These are phyloP conservation scores for Phytophthora cactorum DNA, from an alignment of 352 stramenopile genomes.

Conservation along the genomic window DNA sequence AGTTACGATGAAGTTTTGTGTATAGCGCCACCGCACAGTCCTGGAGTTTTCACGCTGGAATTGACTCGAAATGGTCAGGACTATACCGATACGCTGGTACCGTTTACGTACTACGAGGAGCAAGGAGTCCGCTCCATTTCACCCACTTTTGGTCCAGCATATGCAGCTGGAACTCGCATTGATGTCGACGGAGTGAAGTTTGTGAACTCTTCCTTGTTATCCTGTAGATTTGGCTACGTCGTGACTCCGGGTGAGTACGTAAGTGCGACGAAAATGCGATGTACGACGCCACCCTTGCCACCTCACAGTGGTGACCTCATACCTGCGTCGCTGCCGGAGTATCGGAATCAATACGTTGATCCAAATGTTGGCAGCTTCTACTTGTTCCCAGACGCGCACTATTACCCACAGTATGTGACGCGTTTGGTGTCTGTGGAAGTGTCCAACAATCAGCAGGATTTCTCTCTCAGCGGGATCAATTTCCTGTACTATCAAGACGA, in stretches of 20 bases:
- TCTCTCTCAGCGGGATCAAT: slow-evolving; percentile 88
- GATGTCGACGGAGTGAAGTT: slow-evolving; percentile 88
- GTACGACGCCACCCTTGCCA: slow-evolving; percentile 78
- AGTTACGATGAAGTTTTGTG: slow-evolving; percentile 78
- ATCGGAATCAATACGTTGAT: slow-evolving; percentile 65
- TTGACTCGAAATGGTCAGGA: slow-evolving; percentile 94
- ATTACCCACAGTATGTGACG: slow-evolving; percentile 89
- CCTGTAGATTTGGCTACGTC: slow-evolving; percentile 89
- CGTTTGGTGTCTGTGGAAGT: slow-evolving; percentile 94
- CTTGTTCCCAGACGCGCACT: slow-evolving; percentile 82
- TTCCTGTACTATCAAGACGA: slow-evolving; percentile 95
- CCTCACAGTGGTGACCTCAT: slow-evolving; percentile 60
- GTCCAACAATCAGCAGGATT: slow-evolving; percentile 97
- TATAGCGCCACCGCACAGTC: slow-evolving; percentile 66
- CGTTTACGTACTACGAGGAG: slow-evolving; percentile 89
- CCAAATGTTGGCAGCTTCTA: slow-evolving; percentile 67
- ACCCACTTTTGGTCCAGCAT: slow-evolving; percentile 90
- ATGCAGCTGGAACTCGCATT: slow-evolving; percentile 82
- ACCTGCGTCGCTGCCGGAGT: slow-evolving; percentile 70
- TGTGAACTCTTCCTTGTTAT: slow-evolving; percentile 84
- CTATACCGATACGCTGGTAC: slow-evolving; percentile 67
- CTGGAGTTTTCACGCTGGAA: slow-evolving; percentile 81
- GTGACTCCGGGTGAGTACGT: slow-evolving; percentile 88
- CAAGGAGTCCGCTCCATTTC: slow-evolving; percentile 76
- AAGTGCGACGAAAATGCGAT: slow-evolving; percentile 80